A percentile compares a stretch with the other conserved stretches of the same genome.
phyloP scores from a whole-genome alignment of 2,329 filamentous ascomycete genomes.

The Aspergillus versicolor region DNA sequence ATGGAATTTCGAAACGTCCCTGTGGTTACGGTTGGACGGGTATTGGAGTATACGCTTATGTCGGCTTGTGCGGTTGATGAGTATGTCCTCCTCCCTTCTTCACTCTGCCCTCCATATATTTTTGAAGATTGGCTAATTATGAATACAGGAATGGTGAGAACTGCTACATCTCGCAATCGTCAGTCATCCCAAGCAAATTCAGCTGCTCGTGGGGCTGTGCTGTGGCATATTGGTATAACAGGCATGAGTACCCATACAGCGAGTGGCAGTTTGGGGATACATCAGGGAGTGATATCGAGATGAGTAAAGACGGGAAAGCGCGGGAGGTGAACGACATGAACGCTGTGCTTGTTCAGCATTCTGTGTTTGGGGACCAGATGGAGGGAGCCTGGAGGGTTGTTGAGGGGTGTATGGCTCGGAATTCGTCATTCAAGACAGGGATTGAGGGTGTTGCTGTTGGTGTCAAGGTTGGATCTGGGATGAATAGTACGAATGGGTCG shows the following conservation, averaged over 20 bases:
- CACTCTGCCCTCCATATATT: too few species aligned
- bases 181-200: neutral
- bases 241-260: conserved; percentile 13
- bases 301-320: neutral
- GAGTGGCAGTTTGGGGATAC: conserved; percentile 5
- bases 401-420: neutral
- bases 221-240: conserved; percentile 11
- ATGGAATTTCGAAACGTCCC: conserved; percentile 1
- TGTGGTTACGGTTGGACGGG: conserved; percentile 8
- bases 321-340: neutral
- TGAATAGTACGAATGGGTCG: too few species aligned
- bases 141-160: conserved; percentile 1
- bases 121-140: neutral
- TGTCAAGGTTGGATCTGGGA: too few species aligned
- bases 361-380: neutral
- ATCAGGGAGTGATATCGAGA: neutral
- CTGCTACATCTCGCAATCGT: conserved; percentile 6
- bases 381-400: neutral
- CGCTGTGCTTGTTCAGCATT: neutral
- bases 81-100: neutral
- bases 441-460: neutral
- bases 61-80: conserved; percentile 12
- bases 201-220: conserved; percentile 11
- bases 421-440: neutral
- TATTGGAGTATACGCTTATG: conserved; percentile 11